Evolutionary conservation across 345 rosid genomes (phyloP).

Genomic region (Psidium friedrichsthalianum): DNA sequence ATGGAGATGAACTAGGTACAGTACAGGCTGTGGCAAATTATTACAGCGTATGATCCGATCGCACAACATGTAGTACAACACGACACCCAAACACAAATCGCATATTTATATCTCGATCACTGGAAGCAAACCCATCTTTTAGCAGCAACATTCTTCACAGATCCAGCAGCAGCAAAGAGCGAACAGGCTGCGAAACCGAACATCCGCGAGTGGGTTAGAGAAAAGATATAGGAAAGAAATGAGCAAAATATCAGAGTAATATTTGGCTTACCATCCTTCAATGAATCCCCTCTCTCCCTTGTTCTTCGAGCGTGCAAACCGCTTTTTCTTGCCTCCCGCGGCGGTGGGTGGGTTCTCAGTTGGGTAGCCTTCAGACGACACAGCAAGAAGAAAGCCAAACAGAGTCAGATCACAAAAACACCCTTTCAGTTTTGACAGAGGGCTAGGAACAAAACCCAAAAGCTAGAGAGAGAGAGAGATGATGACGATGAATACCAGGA

Average conservation of each 20-base stretch:
- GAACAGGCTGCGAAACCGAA: constrained; percentile 29
- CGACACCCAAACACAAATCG: neutral
- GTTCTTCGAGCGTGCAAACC: constrained; percentile 20
- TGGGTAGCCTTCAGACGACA: constrained; percentile 15
- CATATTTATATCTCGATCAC: neutral
- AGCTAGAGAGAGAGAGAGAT: neutral
- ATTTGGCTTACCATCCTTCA: constrained; percentile 42
- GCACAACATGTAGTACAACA: neutral
- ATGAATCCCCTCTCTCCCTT: constrained; percentile 51
- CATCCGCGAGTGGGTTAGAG: neutral
- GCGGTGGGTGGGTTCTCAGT: constrained; percentile 10
- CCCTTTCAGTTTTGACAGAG: neutral
- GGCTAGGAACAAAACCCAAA: neutral
- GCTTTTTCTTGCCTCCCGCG: constrained; percentile 8
- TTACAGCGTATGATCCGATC: neutral
- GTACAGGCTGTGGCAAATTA: neutral
- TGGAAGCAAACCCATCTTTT: neutral
- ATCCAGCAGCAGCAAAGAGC: constrained; percentile 69
- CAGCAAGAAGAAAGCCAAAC: neutral
- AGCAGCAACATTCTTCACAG: constrained; percentile 43
- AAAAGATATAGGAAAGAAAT: neutral
- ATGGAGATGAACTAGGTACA: neutral
- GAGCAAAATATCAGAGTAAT: too few relatives aligned
- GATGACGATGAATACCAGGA: neutral
- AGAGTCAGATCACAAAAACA: neutral